Evolutionary conservation across 1,284 basidiomycete genomes (phyloP).

Genomic region (Leccinum brunneo-olivaceum): DNA sequence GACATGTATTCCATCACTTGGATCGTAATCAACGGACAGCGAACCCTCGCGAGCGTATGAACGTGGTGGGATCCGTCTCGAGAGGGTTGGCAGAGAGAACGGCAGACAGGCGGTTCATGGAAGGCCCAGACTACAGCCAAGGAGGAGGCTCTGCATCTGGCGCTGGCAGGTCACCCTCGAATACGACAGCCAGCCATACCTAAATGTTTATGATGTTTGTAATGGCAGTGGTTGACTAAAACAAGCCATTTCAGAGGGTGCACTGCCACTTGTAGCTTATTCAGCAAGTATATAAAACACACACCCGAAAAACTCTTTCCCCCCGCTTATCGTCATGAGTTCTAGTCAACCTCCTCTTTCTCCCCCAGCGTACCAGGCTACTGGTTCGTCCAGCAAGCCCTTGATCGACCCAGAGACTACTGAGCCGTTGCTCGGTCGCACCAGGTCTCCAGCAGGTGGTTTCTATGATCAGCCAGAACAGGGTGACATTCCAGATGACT

Average conservation of each 20-base stretch:
- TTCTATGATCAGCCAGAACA: conserved; percentile 65
- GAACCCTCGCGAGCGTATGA: conserved; percentile 7
- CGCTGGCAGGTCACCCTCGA: conserved; percentile 8
- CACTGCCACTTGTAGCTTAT: conserved; percentile 25
- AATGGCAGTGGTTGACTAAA: background rate
- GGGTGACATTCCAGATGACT: conserved; percentile 75
- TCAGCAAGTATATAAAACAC: conserved; percentile 18
- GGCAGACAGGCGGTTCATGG: conserved; percentile 18
- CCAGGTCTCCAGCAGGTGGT: conserved; percentile 38
- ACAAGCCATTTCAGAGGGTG: background rate
- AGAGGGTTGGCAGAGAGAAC: conserved; percentile 1
- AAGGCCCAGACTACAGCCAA: conserved; percentile 27
- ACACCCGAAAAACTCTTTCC: background rate
- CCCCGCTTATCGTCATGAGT: conserved; percentile 27
- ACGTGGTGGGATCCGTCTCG: background rate
- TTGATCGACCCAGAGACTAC: conserved; percentile 23
- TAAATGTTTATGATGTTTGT: too few species aligned
- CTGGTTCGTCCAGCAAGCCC: conserved; percentile 32
- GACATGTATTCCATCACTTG: conserved; percentile 26
- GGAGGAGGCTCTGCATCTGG: conserved; percentile 3
- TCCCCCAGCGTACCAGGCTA: conserved; percentile 46
- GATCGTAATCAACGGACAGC: conserved; percentile 28
- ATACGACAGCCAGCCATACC: conserved; percentile 8
- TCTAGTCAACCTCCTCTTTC: conserved; percentile 41
- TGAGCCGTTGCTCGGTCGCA: conserved; percentile 46